These are phyloP conservation scores for Magnolia changhungtana DNA, from an alignment of 164 flowering plant species.

Conservation along the genomic window DNA sequence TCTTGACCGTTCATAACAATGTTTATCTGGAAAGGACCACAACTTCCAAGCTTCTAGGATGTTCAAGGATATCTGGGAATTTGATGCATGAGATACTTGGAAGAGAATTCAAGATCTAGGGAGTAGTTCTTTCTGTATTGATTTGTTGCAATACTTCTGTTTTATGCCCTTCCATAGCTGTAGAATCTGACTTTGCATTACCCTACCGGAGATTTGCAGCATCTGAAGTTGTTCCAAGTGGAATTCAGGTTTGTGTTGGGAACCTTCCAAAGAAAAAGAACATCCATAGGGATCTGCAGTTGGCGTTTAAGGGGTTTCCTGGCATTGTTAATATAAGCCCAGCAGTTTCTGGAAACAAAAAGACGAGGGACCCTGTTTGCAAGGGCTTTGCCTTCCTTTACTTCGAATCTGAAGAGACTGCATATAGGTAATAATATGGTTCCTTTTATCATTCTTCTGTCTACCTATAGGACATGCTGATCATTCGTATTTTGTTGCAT, in stretches of 20 bases:
- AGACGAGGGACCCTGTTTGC: slow-evolving; percentile 90
- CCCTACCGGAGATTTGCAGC: slow-evolving; percentile 37
- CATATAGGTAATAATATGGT: slow-evolving; percentile 45
- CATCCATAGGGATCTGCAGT: slow-evolving; percentile 62
- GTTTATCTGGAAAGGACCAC: too few relatives aligned
- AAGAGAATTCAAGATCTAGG: background rate
- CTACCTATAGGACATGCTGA: background rate
- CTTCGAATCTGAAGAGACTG: slow-evolving; percentile 55
- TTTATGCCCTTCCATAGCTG: background rate
- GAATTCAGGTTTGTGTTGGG: slow-evolving; percentile 55
- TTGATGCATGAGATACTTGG: background rate
- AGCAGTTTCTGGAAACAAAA: slow-evolving; percentile 75
- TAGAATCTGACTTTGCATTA: slow-evolving; percentile 12
- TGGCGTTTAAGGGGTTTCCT: slow-evolving; percentile 62
- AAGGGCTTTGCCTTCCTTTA: slow-evolving; percentile 83
- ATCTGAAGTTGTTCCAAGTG: slow-evolving; percentile 38
- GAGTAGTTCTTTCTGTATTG: background rate
- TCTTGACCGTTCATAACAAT: too few relatives aligned
- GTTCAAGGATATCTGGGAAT: too few relatives aligned
- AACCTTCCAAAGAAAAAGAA: slow-evolving; percentile 95
- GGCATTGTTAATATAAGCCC: slow-evolving; percentile 62
- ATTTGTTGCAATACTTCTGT: background rate
- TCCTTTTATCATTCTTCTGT: background rate
- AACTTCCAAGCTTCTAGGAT: too few relatives aligned
- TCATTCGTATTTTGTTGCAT: background rate